Conservation (phyloP, 345 rosid genomes). For the Corchorus capsularis region DNA sequence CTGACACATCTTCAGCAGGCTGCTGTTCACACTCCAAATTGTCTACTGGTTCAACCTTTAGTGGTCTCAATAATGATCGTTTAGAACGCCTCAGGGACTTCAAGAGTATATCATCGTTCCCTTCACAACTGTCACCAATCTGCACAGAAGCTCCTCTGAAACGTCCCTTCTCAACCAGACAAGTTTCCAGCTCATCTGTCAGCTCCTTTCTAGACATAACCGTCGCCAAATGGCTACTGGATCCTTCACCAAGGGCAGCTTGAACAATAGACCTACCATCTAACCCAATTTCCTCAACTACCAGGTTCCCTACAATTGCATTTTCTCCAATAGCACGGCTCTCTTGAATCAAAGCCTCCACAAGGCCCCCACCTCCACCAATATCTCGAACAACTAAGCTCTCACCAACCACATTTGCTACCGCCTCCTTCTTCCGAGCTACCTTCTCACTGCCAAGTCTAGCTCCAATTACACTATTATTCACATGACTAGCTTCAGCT, state of each 20-base stretch:
- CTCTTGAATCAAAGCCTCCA: constrained; percentile 22
- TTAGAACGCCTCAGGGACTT: constrained; percentile 35
- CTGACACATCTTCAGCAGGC: constrained; percentile 33
- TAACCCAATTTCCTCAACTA: constrained; percentile 38
- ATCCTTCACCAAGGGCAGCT: constrained; percentile 9
- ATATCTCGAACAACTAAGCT: constrained; percentile 17
- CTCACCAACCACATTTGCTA: constrained; percentile 23
- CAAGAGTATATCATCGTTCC: constrained; percentile 19
- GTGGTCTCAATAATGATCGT: constrained; percentile 35
- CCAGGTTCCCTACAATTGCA: constrained; percentile 33
- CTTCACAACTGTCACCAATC: constrained; percentile 22
- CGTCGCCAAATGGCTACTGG: constrained; percentile 20
- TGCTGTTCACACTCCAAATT: constrained; percentile 41
- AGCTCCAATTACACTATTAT: background rate
- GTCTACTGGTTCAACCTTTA: constrained; percentile 45
- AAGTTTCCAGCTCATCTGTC: constrained; percentile 20
- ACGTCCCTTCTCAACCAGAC: constrained; percentile 11
- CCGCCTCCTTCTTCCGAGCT: constrained; percentile 16
- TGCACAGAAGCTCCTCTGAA: background rate
- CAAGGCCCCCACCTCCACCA: constrained; percentile 1
- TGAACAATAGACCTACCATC: constrained; percentile 33
- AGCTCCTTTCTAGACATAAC: constrained; percentile 24
- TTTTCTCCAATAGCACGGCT: constrained; percentile 36
- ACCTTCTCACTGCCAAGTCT: background rate
- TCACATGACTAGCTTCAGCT: constrained; percentile 17